These are phyloP conservation scores for Typha latifolia DNA, from an alignment of 176 grass and related monocot species.

Conservation along the genomic window DNA sequence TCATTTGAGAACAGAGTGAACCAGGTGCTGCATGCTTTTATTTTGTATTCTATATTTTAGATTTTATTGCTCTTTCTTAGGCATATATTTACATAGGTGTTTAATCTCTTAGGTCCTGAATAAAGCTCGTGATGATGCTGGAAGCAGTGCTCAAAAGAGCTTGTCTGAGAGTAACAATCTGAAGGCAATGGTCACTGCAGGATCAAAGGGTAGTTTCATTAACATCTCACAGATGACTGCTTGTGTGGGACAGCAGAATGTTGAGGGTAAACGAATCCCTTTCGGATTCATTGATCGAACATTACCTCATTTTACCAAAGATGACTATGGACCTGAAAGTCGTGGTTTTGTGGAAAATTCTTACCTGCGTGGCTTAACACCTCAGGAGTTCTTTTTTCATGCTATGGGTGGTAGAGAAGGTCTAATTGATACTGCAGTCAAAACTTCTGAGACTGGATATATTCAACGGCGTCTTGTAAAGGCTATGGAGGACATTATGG, in stretches of 20 bases:
- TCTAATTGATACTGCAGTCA: slow-evolving; percentile 26
- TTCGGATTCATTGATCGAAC: slow-evolving; percentile 85
- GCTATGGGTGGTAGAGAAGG: slow-evolving; percentile 34
- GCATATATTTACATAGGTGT: background rate
- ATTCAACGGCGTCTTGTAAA: slow-evolving; percentile 91
- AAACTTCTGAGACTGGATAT: slow-evolving; percentile 71
- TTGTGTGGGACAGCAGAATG: slow-evolving; percentile 97
- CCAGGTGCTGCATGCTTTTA: slow-evolving; percentile 44
- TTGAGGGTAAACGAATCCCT: slow-evolving; percentile 98
- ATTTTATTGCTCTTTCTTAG: background rate
- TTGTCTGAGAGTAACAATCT: slow-evolving; percentile 99
- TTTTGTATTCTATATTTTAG: background rate
- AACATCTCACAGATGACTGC: slow-evolving; percentile 99
- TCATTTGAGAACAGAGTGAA: slow-evolving; percentile 98
- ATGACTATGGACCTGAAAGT: slow-evolving; percentile 88
- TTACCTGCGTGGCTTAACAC: slow-evolving; percentile 90
- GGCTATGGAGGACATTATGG: slow-evolving; percentile 99
- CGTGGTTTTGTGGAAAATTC: slow-evolving; percentile 99
- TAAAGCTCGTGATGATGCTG: slow-evolving; percentile 98
- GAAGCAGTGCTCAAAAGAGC: slow-evolving; percentile 90
- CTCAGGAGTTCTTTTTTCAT: slow-evolving; percentile 63
- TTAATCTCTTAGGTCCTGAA: slow-evolving; percentile 66
- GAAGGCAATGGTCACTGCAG: slow-evolving; percentile 97
- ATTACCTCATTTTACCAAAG: slow-evolving; percentile 88
- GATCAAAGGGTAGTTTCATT: slow-evolving; percentile 93